Evolutionary conservation across 306 rosid genomes (phyloP), one percentile per base, ranked within the genome.

Genomic region (Psophocarpus tetragonolobus): DNA sequence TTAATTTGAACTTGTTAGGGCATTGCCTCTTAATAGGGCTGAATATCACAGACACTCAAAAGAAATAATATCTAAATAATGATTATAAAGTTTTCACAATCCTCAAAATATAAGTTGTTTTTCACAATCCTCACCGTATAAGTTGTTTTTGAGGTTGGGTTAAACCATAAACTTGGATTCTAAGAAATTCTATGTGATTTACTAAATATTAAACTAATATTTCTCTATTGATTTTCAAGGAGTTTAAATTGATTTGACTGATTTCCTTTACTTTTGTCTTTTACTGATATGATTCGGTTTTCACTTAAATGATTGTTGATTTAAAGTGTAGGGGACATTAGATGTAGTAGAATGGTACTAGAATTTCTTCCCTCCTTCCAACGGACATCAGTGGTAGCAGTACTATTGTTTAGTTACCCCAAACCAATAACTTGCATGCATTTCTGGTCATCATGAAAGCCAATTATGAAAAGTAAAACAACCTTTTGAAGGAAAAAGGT

Each of bases 401-500:
- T 64, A 39, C 76, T 48, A 65, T 18, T 38, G 41, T 56, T 57
- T 47, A 65, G 41, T 71, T 47, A 72, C 70, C 82, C 4, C 60
- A 71, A 76, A 60, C 42, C 57, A 71, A 50, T 21, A 64, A 50
- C 77, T 57, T 66, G 18, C 76, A 68, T 50, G 76, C 82, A 69
- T 44, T 75, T 71, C 27, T 50, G 30, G 68, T 20, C 11, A 74
- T 70, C 47, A 80, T 53, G 78, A 81, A 47, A 66, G 81, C 45
- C 75, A 68, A 38, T 71, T 64, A 63, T 60, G 68, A 75, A 79
- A 86, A 81, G 84, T 23, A 76, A 83, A 2, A 38, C 41, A 44
- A 29, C 10, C 71, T 70, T 82, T 79, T 41, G 21, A 56, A 68
- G 27, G 68, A 60, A 68, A 81, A 84, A 33, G 73, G 26, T 68